Conservation (phyloP, 495 filamentous ascomycete species). For the Xeromyces bisporus region DNA sequence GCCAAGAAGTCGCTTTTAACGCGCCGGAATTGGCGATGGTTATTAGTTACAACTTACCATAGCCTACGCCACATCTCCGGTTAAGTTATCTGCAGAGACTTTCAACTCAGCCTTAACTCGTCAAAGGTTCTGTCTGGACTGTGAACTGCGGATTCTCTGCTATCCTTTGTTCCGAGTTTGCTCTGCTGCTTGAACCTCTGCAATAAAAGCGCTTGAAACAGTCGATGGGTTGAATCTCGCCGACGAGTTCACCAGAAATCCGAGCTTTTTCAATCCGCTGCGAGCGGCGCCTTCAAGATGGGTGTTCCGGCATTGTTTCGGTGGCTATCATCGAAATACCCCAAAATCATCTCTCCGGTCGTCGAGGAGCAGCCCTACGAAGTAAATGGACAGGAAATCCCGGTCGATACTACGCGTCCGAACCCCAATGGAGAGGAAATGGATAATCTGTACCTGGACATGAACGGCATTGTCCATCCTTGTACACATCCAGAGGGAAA, state of each 20-base stretch:
- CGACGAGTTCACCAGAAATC: conserved; percentile 3
- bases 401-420: conserved; percentile 62
- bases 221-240: conserved; percentile 7
- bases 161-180: neutral
- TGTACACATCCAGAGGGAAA: conserved; percentile 95
- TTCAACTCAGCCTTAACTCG: too few species aligned
- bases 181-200: neutral
- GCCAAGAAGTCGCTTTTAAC: too few species aligned
- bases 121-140: too few species aligned
- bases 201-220: too few species aligned
- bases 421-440: conserved; percentile 98
- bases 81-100: too few species aligned
- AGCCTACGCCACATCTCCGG: too few species aligned
- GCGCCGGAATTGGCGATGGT: too few species aligned
- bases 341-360: conserved; percentile 86
- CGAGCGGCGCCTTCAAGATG: conserved; percentile 39
- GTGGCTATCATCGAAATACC: conserved; percentile 90
- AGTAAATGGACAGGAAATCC: conserved; percentile 64
- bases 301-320: conserved; percentile 87
- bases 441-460: conserved; percentile 95
- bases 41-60: too few species aligned
- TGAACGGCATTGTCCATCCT: conserved; percentile 99
- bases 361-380: conserved; percentile 67
- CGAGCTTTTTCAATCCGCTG: neutral
- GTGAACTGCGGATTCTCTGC: neutral